Percentiles rank a stretch among this genome's conserved stretches.
Conservation (phyloP, 2,329 filamentous ascomycete species). For the Leptoxyphium fumago region DNA sequence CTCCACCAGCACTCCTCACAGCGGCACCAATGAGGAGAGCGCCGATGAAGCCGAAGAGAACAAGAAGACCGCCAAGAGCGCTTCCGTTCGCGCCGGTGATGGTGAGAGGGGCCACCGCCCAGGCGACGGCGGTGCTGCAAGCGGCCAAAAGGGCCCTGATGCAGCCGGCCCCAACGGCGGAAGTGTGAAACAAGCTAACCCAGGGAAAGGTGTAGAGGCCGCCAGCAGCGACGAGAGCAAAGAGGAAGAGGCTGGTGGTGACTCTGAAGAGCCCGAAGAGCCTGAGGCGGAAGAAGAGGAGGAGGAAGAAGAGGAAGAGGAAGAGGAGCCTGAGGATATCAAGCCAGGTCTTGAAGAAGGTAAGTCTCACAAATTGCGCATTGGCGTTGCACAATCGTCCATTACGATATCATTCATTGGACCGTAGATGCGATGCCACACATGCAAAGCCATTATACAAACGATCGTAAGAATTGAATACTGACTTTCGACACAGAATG, state of each 20-base stretch:
- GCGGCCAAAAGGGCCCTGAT: constrained; percentile 13
- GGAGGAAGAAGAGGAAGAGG: constrained; percentile 64
- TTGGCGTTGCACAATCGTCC: no score
- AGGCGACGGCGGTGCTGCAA: constrained; percentile 14
- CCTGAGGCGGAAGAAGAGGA: constrained; percentile 50
- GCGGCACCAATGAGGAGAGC: constrained; percentile 30
- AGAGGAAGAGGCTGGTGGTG: constrained; percentile 25
- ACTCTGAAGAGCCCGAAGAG: constrained; percentile 38
- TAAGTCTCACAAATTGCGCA: constrained; percentile 33
- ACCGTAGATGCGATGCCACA: no score
- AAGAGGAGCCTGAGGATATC: constrained; percentile 68
- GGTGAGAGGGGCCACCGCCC: constrained; percentile 13
- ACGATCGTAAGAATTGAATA: not conserved
- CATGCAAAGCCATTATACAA: not conserved
- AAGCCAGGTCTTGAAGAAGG: constrained; percentile 86
- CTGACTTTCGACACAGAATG: constrained; percentile 49
- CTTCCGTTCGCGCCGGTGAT: constrained; percentile 6
- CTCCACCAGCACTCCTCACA: constrained; percentile 23
- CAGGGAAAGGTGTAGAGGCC: constrained; percentile 1
- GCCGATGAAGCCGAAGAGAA: constrained; percentile 27
- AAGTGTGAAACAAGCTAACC: constrained; percentile 7
- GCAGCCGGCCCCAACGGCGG: constrained; percentile 14
- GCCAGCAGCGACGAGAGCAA: constrained; percentile 25
- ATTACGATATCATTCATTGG: no score
- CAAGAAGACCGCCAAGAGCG: constrained; percentile 25